phyloP scores from a whole-genome alignment of 2,329 filamentous ascomycete genomes.

The Mariannaea sp. region DNA sequence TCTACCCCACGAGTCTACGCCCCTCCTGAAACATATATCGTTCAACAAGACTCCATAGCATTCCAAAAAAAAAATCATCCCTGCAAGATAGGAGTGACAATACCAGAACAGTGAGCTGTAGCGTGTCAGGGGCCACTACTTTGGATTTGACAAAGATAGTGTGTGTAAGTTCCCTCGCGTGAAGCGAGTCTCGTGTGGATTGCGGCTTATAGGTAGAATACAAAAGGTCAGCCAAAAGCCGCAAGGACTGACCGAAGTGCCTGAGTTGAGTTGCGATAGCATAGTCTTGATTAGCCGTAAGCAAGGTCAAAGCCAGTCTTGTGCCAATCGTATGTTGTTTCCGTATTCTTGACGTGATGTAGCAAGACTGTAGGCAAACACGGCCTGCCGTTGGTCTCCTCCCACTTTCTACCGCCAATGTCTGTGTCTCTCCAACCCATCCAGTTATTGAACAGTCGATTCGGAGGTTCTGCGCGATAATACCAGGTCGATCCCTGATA shows the following conservation, averaged over 20 bases:
- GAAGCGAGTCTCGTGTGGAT: neutral
- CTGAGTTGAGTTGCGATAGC: neutral
- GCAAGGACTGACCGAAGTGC: constrained; percentile 12
- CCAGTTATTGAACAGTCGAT: constrained; percentile 66
- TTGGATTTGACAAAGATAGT: neutral
- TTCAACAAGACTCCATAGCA: constrained; percentile 24
- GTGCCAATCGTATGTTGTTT: constrained; percentile 53
- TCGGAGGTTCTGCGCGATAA: constrained; percentile 61
- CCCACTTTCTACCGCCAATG: constrained; percentile 61
- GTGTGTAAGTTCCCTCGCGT: constrained; percentile 5
- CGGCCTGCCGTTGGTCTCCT: constrained; percentile 58
- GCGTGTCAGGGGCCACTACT: neutral
- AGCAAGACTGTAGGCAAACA: constrained; percentile 64
- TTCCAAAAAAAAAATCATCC: constrained; percentile 29
- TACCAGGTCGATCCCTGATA: constrained; percentile 67
- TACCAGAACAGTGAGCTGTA: neutral
- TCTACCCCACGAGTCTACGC: constrained; percentile 27
- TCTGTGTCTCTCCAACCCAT: constrained; percentile 62
- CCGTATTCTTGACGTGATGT: constrained; percentile 64
- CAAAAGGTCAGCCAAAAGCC: constrained; percentile 6
- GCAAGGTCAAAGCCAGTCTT: constrained; percentile 45
- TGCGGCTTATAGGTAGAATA: neutral
- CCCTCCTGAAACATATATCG: constrained; percentile 24
- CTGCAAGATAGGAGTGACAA: constrained; percentile 1
- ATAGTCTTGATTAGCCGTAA: constrained; percentile 42